phyloP scores from a whole-genome alignment of 2,329 filamentous ascomycete species.

The Pseudogymnoascus sp. region DNA sequence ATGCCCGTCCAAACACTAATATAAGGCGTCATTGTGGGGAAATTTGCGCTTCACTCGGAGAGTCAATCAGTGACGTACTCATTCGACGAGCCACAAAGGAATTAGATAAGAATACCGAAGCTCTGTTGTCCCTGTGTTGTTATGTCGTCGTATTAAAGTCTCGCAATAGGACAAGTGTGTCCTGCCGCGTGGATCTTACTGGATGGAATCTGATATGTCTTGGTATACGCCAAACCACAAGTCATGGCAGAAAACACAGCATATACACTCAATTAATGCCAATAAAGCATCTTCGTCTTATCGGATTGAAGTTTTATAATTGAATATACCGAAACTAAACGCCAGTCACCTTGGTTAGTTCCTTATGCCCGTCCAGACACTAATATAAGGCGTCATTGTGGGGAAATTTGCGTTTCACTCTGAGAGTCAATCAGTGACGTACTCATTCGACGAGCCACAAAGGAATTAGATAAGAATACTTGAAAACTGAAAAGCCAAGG shows the following conservation, averaged over 20 bases:
- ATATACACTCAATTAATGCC: background rate
- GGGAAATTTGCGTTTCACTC: background rate
- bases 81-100: conserved; percentile 27
- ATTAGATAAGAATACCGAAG: conserved; percentile 36
- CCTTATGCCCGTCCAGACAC: background rate
- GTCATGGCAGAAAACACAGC: background rate
- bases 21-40: background rate
- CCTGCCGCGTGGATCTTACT: background rate
- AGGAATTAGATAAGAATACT: conserved; percentile 36
- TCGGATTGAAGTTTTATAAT: background rate
- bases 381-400: conserved; percentile 1
- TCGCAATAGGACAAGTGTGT: background rate
- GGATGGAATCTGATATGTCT: background rate
- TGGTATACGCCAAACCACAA: background rate
- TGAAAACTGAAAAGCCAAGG: conserved; percentile 31
- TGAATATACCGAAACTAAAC: background rate
- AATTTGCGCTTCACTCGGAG: background rate
- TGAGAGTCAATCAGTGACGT: background rate
- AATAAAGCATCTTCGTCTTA: background rate
- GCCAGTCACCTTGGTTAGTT: background rate
- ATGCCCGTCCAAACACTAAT: background rate
- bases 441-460: conserved; percentile 25
- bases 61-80: background rate
- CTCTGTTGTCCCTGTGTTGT: background rate
- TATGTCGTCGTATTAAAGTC: background rate